A percentile compares a stretch with the other conserved stretches of the same genome.
These are phyloP conservation scores for Rhodotorula sp. DNA, from an alignment of 1,284 basidiomycete species.

Conservation along the genomic window DNA sequence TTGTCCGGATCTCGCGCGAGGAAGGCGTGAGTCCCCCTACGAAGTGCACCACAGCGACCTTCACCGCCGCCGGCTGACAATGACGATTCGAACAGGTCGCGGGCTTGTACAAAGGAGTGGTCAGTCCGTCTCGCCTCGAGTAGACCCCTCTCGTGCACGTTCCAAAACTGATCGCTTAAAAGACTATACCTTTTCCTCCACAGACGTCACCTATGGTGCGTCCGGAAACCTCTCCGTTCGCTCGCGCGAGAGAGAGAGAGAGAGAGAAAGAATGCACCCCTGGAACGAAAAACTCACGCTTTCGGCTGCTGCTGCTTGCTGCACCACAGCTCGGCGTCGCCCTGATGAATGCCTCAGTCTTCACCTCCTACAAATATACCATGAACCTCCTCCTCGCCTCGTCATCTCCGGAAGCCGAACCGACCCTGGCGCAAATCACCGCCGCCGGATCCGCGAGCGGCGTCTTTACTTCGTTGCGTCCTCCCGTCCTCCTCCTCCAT, in stretches of 20 bases:
- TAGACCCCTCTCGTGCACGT: not conserved
- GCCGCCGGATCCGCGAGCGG: slow-evolving; percentile 76
- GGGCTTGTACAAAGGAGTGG: slow-evolving; percentile 69
- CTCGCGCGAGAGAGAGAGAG: not conserved
- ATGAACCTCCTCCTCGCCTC: slow-evolving; percentile 60
- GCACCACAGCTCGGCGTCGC: slow-evolving; percentile 61
- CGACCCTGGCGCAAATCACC: slow-evolving; percentile 66
- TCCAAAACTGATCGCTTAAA: not conserved
- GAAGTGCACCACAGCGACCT: not conserved
- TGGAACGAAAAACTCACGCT: no score
- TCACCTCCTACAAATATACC: slow-evolving; percentile 69
- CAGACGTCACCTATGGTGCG: slow-evolving; percentile 64
- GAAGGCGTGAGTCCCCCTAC: slow-evolving; percentile 50
- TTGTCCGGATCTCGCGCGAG: slow-evolving; percentile 64
- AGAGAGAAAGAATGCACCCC: not conserved
- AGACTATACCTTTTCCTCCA: not conserved
- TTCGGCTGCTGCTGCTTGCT: not conserved
- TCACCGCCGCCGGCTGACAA: no score
- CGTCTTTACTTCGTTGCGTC: slow-evolving; percentile 67
- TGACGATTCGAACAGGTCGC: slow-evolving; percentile 52
- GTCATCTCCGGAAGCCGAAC: slow-evolving; percentile 45
- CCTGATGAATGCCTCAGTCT: slow-evolving; percentile 71
- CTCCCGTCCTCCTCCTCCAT: not conserved
- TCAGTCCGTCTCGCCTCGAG: not conserved
- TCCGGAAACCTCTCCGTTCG: slow-evolving; percentile 23